Conservation (phyloP, 2,329 filamentous ascomycete genomes). For the Cyphellophora attinorum region DNA sequence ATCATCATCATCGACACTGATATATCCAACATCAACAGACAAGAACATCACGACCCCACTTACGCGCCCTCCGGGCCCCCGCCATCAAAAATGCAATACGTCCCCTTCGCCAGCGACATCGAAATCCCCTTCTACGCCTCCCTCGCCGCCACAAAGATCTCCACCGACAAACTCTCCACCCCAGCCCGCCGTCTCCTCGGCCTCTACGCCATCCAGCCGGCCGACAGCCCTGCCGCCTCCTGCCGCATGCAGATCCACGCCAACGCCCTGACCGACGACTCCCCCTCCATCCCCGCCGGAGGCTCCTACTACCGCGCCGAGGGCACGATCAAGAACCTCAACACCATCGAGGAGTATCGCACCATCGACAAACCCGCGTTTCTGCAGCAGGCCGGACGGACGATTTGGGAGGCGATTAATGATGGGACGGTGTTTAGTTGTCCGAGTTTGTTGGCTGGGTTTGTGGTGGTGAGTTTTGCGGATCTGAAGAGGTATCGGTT, state of each 20-base stretch:
- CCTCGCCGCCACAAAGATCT: constrained; percentile 86
- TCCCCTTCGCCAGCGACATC: constrained; percentile 85
- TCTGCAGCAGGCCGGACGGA: constrained; percentile 67
- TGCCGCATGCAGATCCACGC: constrained; percentile 86
- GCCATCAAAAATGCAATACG: constrained; percentile 67
- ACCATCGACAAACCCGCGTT: constrained; percentile 70
- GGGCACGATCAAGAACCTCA: constrained; percentile 90
- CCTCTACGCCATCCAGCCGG: constrained; percentile 72
- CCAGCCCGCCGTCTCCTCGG: constrained; percentile 79
- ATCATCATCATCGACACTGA: not conserved
- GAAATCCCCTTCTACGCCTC: constrained; percentile 91
- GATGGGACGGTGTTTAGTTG: constrained; percentile 95
- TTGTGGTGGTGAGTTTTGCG: constrained; percentile 81
- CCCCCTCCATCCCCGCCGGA: constrained; percentile 63
- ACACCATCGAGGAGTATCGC: constrained; percentile 89
- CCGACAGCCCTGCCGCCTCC: constrained; percentile 62
- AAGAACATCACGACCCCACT: too few species aligned
- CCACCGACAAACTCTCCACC: constrained; percentile 94
- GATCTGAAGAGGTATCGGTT: constrained; percentile 97
- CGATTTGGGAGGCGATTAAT: constrained; percentile 96
- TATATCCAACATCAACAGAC: too few species aligned
- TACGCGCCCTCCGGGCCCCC: too few species aligned
- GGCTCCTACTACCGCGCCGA: constrained; percentile 79
- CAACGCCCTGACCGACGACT: constrained; percentile 71
- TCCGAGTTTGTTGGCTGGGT: constrained; percentile 81